Conservation (phyloP, 768 basidiomycete genomes). For the Tylopilus rubrobrunneus region DNA sequence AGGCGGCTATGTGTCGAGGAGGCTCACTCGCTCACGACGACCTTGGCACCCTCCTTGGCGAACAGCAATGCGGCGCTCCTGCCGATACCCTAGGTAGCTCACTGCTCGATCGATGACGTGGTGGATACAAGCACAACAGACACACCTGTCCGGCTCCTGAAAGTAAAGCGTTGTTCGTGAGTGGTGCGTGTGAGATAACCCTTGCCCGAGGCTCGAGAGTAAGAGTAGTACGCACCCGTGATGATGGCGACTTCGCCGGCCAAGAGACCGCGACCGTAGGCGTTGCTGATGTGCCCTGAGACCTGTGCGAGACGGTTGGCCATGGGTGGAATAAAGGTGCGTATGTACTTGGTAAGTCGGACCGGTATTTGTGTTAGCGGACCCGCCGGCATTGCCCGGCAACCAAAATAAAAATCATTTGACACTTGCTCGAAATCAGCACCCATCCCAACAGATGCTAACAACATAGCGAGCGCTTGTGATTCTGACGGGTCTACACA, state of each 20-base stretch:
- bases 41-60: conserved; percentile 81
- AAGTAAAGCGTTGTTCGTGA: not conserved
- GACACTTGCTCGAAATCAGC: too few species aligned
- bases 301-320: conserved; percentile 63
- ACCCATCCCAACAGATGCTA: too few species aligned
- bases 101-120: not conserved
- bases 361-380: too few species aligned
- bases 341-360: too few species aligned
- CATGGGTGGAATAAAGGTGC: conserved; percentile 31
- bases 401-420: too few species aligned
- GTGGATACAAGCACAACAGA: not conserved
- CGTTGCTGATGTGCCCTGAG: conserved; percentile 61
- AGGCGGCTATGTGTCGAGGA: too few species aligned
- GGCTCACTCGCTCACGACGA: conserved; percentile 76
- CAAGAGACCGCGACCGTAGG: conserved; percentile 52
- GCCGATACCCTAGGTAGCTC: conserved; percentile 65
- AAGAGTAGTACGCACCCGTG: conserved; percentile 64
- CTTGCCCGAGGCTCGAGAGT: not conserved
- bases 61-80: conserved; percentile 70
- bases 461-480: too few species aligned
- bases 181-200: not conserved
- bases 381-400: too few species aligned
- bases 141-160: conserved; percentile 75
- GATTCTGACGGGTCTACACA: too few species aligned
- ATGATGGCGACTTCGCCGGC: conserved; percentile 81